A percentile compares a stretch with the other conserved stretches of the same genome.
Evolutionary conservation across 75 land plant genomes (phyloP).

Genomic region (Selaginella tamariscina): DNA sequence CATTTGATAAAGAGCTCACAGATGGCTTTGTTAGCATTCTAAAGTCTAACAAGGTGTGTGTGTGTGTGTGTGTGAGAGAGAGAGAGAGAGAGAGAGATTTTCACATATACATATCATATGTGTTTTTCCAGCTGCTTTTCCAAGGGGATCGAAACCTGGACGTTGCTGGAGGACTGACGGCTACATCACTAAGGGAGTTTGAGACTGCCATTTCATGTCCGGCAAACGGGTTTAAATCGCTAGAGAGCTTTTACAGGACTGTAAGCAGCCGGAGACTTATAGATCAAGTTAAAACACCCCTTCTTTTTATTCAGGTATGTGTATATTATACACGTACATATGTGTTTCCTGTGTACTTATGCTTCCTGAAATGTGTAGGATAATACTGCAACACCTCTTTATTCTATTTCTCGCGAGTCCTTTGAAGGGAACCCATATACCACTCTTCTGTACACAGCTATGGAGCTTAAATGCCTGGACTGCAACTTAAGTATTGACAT

Average conservation of each 20-base stretch:
- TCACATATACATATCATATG: background rate
- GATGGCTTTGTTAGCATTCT: slow-evolving; percentile 64
- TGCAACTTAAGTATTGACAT: slow-evolving; percentile 16
- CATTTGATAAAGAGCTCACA: slow-evolving; percentile 39
- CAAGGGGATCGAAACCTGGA: slow-evolving; percentile 58
- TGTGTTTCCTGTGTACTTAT: background rate
- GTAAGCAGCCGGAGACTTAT: slow-evolving; percentile 44
- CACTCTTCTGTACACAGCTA: slow-evolving; percentile 53
- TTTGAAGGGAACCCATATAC: slow-evolving; percentile 77
- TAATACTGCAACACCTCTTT: slow-evolving; percentile 30
- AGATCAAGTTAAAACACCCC: slow-evolving; percentile 51
- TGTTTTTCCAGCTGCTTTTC: slow-evolving; percentile 50
- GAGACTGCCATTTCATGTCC: slow-evolving; percentile 69
- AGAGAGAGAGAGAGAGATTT: no score
- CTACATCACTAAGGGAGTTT: slow-evolving; percentile 75
- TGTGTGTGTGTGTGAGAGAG: no score
- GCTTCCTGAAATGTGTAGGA: slow-evolving; percentile 7
- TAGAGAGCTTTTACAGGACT: slow-evolving; percentile 59
- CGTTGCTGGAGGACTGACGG: slow-evolving; percentile 50
- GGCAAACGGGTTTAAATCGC: slow-evolving; percentile 50
- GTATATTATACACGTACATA: background rate
- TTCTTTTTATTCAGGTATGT: slow-evolving; percentile 76
- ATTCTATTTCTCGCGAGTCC: slow-evolving; percentile 53
- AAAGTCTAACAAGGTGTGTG: slow-evolving; percentile 60
- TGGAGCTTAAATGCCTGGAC: no score